Evolutionary conservation across 116 monocot species (phyloP), one percentile per base, ranked within the genome.

Genomic region (Zostera marina): DNA sequence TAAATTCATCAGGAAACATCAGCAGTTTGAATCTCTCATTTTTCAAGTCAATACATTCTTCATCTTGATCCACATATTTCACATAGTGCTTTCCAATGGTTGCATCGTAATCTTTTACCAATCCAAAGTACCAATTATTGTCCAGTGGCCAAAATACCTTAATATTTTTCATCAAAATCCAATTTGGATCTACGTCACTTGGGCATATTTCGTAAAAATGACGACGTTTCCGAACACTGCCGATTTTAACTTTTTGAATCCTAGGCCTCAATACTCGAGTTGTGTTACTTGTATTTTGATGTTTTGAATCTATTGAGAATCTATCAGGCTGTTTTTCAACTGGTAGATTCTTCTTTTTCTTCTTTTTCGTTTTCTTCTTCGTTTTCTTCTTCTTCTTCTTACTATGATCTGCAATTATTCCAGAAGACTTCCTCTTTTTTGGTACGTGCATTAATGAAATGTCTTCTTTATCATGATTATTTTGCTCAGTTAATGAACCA

Each of bases 31-130:
- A 77, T 60, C 88, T 84, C 70, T 88, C 81, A 53, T 72, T 84
- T 64, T 80, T 72, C 49, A 94, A 76, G 72, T 85, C 58, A 63
- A 88, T 77, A 88, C 94, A 94, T 76, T 94, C 88, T 74, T 84
- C 84, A 52, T 94, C 82, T 25, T 81, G 68, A 42, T 88, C 94
- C 67, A 88, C 94, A 77, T 84, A 94, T 65, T 88, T 94, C 47
- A 94, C 66, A 70, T 82, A 63, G 71, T 94, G 94, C 66, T 77
- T 22, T 67, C 60, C 76, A 60, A 81, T 77, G 58, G 46, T 54
- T 14, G 79, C 75, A 67, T 88, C 68, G 69, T 94, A 94, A 70
- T 79, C 82, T 67, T 81, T 94, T 15, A 94, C 85, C 39, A 84
- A 46, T 20, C 94, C 94, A 52, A 80, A 79, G 67, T 94, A 84